A percentile compares a stretch with the other conserved stretches of the same genome.
Evolutionary conservation across 345 rosid genomes (phyloP).

Genomic region (Linum trigynum): DNA sequence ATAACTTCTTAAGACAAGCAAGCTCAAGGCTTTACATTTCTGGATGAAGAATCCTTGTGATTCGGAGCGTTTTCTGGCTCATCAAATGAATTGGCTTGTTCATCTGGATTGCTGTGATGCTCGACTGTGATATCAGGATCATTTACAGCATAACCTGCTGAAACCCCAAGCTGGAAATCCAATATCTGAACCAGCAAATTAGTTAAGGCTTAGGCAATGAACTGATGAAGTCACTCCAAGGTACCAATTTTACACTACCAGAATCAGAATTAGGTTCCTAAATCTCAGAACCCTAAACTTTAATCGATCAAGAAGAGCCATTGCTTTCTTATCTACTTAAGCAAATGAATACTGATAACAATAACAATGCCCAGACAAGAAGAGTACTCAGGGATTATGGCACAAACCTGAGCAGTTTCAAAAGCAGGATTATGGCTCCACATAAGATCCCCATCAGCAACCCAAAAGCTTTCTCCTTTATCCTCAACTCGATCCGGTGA

Average conservation of each 20-base stretch:
- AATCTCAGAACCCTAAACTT: too few relatives aligned
- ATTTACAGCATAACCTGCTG: slow-evolving; percentile 4
- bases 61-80: neutral
- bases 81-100: neutral
- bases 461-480: neutral
- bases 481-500: neutral
- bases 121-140: slow-evolving; percentile 2
- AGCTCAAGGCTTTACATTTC: neutral
- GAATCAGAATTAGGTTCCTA: neutral
- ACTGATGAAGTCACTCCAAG: neutral
- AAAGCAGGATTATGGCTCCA: slow-evolving; percentile 13
- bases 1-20: neutral
- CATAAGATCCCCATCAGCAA: slow-evolving; percentile 13
- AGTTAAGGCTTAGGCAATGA: neutral
- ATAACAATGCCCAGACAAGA: neutral
- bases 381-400: neutral
- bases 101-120: neutral
- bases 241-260: neutral
- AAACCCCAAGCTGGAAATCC: slow-evolving; percentile 11
- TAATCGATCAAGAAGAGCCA: too few relatives aligned
- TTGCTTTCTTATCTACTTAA: too few relatives aligned
- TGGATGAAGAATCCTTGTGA: neutral
- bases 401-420: slow-evolving; percentile 17
- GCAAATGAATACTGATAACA: neutral
- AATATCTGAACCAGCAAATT: slow-evolving; percentile 4